Conservation (phyloP, 139 green algal species). For the Chlamydomonas sp. region DNA sequence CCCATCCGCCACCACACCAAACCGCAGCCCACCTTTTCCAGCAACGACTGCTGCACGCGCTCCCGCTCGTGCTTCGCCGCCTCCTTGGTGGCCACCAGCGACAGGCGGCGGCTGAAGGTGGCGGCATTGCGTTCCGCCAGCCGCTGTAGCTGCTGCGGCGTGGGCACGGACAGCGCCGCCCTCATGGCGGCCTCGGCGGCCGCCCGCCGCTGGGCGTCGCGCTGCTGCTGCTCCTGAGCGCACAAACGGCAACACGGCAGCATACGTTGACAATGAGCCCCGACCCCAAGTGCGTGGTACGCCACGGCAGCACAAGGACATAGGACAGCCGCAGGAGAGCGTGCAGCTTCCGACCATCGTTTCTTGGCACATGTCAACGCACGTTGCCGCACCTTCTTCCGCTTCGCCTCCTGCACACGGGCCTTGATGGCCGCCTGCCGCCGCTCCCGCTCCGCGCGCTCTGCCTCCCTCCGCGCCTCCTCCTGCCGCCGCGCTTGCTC, state of each 20-base stretch:
- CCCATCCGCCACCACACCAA: no score
- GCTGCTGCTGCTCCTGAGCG: slow-evolving; percentile 33
- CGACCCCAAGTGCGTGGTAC: no score
- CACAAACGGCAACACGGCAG: neutral
- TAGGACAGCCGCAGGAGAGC: neutral
- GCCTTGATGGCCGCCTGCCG: slow-evolving; percentile 22
- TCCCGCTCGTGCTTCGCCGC: neutral
- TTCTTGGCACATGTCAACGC: neutral
- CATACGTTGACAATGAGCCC: neutral
- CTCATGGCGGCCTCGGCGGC: slow-evolving; percentile 19
- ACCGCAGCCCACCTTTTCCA: slow-evolving; percentile 34
- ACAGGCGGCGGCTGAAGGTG: slow-evolving; percentile 23
- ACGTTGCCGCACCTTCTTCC: slow-evolving; percentile 24
- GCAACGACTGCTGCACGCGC: slow-evolving; percentile 29
- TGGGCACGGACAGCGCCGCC: slow-evolving; percentile 6
- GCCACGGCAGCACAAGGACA: no score
- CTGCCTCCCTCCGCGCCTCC: neutral
- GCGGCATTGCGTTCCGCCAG: slow-evolving; percentile 31
- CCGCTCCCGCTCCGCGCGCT: slow-evolving; percentile 16
- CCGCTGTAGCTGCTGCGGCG: slow-evolving; percentile 23
- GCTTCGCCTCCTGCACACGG: slow-evolving; percentile 23
- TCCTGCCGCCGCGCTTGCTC: neutral
- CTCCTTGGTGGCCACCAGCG: slow-evolving; percentile 22
- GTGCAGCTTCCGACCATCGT: neutral
- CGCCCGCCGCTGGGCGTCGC: slow-evolving; percentile 17